Conservation (phyloP, 2,329 filamentous ascomycete genomes). For the Stagonosporopsis chrysanthemi region DNA sequence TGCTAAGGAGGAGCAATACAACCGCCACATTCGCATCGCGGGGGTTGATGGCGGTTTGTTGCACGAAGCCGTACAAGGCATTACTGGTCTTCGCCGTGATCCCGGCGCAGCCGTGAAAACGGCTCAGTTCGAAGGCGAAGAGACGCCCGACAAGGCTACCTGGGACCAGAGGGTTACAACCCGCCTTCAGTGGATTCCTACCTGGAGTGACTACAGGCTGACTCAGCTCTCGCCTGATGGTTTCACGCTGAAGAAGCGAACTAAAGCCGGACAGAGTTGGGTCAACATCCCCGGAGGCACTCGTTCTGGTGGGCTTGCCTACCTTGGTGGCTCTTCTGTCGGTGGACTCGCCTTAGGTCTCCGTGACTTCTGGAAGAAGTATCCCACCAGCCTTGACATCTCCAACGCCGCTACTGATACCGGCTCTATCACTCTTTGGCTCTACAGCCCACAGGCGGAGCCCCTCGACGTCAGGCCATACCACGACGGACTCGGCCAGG, state of each 20-base stretch:
- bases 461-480: slow-evolving; percentile 66
- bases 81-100: slow-evolving; percentile 66
- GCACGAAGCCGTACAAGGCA: slow-evolving; percentile 65
- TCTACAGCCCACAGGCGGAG: slow-evolving; percentile 64
- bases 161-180: slow-evolving; percentile 59
- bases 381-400: slow-evolving; percentile 66
- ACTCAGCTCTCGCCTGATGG: slow-evolving; percentile 67
- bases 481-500: slow-evolving; percentile 64
- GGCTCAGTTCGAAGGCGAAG: slow-evolving; percentile 60
- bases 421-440: slow-evolving; percentile 65
- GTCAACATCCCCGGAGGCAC: slow-evolving; percentile 65
- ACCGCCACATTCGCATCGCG: slow-evolving; percentile 66
- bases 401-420: slow-evolving; percentile 58
- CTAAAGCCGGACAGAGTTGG: slow-evolving; percentile 65
- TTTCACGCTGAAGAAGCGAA: slow-evolving; percentile 67
- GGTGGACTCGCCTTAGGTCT: slow-evolving; percentile 68
- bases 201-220: slow-evolving; percentile 66
- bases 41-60: slow-evolving; percentile 64
- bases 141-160: slow-evolving; percentile 54
- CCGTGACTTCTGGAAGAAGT: slow-evolving; percentile 70
- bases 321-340: slow-evolving; percentile 63
- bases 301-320: slow-evolving; percentile 64
- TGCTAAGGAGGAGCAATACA: slow-evolving; percentile 60
- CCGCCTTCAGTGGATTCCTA: slow-evolving; percentile 63
- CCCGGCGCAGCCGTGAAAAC: slow-evolving; percentile 59